Base-by-base conservation (phyloP, 2,329 filamentous ascomycete species). In the Beauveria rudraprayagi region DNA sequence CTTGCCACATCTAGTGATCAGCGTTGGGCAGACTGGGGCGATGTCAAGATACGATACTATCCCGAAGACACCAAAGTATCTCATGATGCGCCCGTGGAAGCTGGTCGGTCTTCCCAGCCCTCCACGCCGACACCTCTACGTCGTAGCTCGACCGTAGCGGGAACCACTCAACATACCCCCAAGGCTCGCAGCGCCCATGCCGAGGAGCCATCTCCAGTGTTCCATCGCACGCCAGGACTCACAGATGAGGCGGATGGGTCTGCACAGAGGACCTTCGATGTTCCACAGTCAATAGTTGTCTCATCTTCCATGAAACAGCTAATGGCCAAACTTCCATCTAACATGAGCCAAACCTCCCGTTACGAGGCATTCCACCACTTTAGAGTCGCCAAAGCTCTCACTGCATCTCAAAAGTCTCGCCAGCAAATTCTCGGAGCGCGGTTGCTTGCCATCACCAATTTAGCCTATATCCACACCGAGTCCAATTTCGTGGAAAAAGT, bases 381-480 rank as follows among this genome's bases (percentile, higher is more conserved):
- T 24, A 87, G 94, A 62, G 84, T 89, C 61, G 90, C 92, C n/a
- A 89, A 92, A 72, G 91, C 91, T 16, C 79, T 99, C 61, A 79
- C 84, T 37, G 82, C 80, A 1, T 87, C 89, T 1, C 71, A 80
- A 14, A 80, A 86, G 62, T 83, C 83, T 24, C 85, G 92, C 50
- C 89, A 91, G 70, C 83, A 89, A 67, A 86, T 93, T 17, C 80
- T 99, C 54, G 86, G 89, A 41, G 85, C 93, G 58, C 89, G 93
- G 37, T 79, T 97, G 43, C 80, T 99, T 47, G 92, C 93, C 16
- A 87, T 97, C 63, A 89, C 90, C 26, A 99, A 97, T 68, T 75
- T 99, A 64, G 91, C 92, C 2, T 97, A 96, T 71, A 90, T 97
- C 60, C 88, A 95, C 66, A 81, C 83, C 2, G 95, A 99, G 69